Evolutionary conservation across 2,329 filamentous ascomycete genomes (phyloP).

Genomic region (Hypoxylon sp.): DNA sequence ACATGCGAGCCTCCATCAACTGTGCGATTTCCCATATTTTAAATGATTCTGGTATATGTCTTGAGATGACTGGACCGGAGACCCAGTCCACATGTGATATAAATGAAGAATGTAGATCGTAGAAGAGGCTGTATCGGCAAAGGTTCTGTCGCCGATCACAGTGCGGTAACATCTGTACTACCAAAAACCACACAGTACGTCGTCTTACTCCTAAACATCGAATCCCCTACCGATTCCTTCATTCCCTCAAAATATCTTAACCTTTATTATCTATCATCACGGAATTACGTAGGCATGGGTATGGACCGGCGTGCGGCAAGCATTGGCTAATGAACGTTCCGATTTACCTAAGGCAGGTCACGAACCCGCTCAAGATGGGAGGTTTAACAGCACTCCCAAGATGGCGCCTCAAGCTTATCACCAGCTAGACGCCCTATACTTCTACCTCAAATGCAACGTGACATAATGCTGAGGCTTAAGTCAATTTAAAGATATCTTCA

Average conservation of each 20-base stretch:
- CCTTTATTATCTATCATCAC: not conserved
- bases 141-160: constrained; percentile 1
- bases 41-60: not conserved
- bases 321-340: not conserved
- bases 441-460: constrained; percentile 24
- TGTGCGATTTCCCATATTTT: not conserved
- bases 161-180: not conserved
- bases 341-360: not conserved
- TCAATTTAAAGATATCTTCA: not conserved
- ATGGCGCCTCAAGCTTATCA: not conserved
- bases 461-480: constrained; percentile 11
- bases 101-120: constrained; percentile 16
- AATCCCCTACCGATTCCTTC: constrained; percentile 7
- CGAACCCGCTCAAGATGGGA: not conserved
- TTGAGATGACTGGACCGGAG: not conserved
- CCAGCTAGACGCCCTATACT: not conserved
- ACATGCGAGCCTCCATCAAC: not conserved
- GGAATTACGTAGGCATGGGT: not conserved
- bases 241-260: constrained; percentile 12
- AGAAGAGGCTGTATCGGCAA: constrained; percentile 14
- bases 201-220: not conserved
- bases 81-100: not conserved
- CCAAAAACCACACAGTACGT: not conserved
- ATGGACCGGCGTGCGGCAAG: not conserved
- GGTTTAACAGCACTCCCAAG: not conserved